Evolutionary conservation across 768 basidiomycete species (phyloP), one percentile per base, ranked within the genome.

Genomic region (Mycena olivaceomarginata): DNA sequence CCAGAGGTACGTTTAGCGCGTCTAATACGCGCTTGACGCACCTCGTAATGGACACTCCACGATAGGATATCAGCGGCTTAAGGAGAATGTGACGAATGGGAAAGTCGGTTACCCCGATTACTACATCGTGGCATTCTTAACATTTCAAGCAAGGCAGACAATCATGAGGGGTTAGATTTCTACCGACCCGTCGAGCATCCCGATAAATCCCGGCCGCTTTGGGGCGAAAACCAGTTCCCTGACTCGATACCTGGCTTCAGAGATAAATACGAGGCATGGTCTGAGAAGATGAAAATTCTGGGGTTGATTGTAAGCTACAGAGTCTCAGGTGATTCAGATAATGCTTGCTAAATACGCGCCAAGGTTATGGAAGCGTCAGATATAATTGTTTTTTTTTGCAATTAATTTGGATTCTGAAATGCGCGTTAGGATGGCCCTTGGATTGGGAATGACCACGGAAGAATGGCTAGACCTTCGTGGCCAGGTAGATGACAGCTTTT

Each of bases 181-280:
- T 97, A 97, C 82, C 91, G 88, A 39, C 95, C 95, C 1, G 93
- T 95, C 2, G 89, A 91, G 60, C 86, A 89, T 37, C 93, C 94
- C 0, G 93, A 96, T 82, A 95, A 91, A 85, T 89, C 91, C 11
- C 92, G 91, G 68, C 91, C 92, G 0, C 84, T 98, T 0, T 94
- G 94, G 92, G 97, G 97, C 15, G 92, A 93, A 84, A 98, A 98
- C 82, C 96, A 96, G 75, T 98, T 96, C 94, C 97, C 97, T 0
- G 79, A 81, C 4, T 53, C 51, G 11, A 75, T 91, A 3, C 87
- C 93, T 1, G 85, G 82, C 0, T 97, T 97, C 81, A 87, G 84
- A 72, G 87, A 90, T 48, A 93, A 90, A 79, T 95, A 94, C 79
- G 92, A 95, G 73, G 81, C 79, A 7, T 98, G 97, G 96, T 87